These are phyloP conservation scores for Pleurotus eryngii DNA, from an alignment of 768 basidiomycete species.

Conservation along the genomic window DNA sequence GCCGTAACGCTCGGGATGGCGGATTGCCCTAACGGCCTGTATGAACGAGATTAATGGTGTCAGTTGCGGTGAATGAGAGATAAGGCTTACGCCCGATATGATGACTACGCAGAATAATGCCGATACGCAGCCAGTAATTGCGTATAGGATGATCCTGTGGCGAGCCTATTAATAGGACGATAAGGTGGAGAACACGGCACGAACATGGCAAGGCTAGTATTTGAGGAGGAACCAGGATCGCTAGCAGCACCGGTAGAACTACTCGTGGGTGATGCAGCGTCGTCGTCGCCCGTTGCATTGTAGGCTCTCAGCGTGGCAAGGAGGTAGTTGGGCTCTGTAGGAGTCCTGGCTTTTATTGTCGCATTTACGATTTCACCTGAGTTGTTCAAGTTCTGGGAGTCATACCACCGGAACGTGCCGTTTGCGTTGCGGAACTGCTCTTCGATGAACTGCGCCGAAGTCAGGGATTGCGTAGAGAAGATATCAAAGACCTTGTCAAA, in stretches of 20 bases:
- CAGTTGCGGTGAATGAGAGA: background rate
- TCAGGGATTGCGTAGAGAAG: constrained; percentile 65
- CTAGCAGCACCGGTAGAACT: constrained; percentile 16
- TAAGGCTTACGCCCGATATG: constrained; percentile 66
- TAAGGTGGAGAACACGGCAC: constrained; percentile 15
- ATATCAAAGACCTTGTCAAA: constrained; percentile 78
- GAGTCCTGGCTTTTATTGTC: constrained; percentile 39
- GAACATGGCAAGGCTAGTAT: constrained; percentile 77
- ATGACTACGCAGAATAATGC: constrained; percentile 83
- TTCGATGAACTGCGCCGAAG: constrained; percentile 49
- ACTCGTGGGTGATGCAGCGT: constrained; percentile 18
- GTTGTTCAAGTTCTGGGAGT: constrained; percentile 62
- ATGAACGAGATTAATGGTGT: constrained; percentile 9
- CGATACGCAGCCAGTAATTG: constrained; percentile 86
- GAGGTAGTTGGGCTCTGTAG: constrained; percentile 56
- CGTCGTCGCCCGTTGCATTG: constrained; percentile 47
- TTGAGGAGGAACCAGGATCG: constrained; percentile 14
- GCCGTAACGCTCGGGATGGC: constrained; percentile 91
- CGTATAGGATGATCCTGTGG: constrained; percentile 76
- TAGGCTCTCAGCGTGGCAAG: constrained; percentile 66
- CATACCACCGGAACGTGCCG: constrained; percentile 49
- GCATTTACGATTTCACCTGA: constrained; percentile 37
- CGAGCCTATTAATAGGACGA: constrained; percentile 5
- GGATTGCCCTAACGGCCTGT: constrained; percentile 76
- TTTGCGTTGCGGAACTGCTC: constrained; percentile 53